Conservation (phyloP, 2,329 filamentous ascomycete species). For the Ophiostoma perfectum region DNA sequence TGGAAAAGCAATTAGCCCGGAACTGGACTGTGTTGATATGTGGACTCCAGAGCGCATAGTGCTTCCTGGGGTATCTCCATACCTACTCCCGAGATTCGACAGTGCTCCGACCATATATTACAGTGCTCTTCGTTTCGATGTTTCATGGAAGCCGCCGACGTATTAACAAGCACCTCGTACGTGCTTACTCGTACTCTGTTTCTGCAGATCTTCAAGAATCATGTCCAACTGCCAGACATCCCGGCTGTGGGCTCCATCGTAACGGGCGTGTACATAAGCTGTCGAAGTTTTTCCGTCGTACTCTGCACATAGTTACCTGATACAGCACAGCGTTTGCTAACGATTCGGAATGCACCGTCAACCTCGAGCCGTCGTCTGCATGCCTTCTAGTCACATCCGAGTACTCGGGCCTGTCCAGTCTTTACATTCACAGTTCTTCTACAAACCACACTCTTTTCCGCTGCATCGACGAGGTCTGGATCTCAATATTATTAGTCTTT, state of each 20-base stretch:
- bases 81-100: neutral
- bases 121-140: too few species aligned
- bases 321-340: neutral
- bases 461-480: too few species aligned
- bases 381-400: neutral
- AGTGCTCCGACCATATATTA: too few species aligned
- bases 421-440: neutral
- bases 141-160: too few species aligned
- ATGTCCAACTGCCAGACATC: too few species aligned
- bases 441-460: neutral
- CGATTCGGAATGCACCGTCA: neutral
- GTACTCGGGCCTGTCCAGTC: neutral
- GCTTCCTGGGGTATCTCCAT: neutral
- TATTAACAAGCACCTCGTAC: too few species aligned
- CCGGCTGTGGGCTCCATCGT: neutral
- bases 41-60: neutral
- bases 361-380: neutral
- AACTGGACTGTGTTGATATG: neutral
- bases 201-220: too few species aligned
- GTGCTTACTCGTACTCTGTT: too few species aligned
- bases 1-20: slow-evolving; percentile 3
- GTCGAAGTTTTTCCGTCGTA: too few species aligned
- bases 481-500: too few species aligned
- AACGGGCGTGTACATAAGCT: neutral
- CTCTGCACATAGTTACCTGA: too few species aligned